phyloP scores from a whole-genome alignment of 2,329 filamentous ascomycete genomes.

The Elsinoe ampelina region DNA sequence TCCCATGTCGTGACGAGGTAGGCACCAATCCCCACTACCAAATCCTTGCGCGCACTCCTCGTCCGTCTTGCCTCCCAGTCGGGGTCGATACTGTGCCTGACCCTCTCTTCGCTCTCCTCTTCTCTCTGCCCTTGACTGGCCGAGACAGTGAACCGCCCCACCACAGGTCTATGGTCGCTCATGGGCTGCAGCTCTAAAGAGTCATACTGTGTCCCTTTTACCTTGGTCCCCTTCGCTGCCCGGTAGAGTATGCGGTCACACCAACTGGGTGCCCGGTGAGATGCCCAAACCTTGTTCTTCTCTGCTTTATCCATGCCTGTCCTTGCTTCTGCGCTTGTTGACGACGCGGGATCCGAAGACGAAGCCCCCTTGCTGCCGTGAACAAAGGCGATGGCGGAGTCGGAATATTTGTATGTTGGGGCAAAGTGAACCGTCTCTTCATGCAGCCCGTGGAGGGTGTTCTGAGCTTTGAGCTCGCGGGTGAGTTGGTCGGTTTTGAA shows the following conservation, averaged over 20 bases:
- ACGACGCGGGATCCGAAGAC: no score
- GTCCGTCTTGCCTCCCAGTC: slow-evolving; percentile 47
- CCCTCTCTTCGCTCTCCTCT: slow-evolving; percentile 21
- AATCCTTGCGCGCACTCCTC: slow-evolving; percentile 48
- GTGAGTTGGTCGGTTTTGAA: slow-evolving; percentile 70
- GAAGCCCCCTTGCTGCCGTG: slow-evolving; percentile 17
- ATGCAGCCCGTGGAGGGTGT: slow-evolving; percentile 66
- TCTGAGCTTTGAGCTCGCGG: slow-evolving; percentile 57
- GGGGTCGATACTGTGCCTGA: slow-evolving; percentile 41
- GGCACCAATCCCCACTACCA: slow-evolving; percentile 49
- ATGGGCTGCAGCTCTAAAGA: slow-evolving; percentile 69
- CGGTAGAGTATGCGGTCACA: slow-evolving; percentile 83
- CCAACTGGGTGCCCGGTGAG: slow-evolving; percentile 83
- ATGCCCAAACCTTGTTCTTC: slow-evolving; percentile 52
- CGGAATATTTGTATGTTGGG: slow-evolving; percentile 85
- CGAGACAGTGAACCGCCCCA: slow-evolving; percentile 59
- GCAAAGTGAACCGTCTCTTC: slow-evolving; percentile 72
- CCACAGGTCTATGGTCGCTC: slow-evolving; percentile 82
- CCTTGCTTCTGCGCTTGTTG: slow-evolving; percentile 1
- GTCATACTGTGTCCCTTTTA: slow-evolving; percentile 56
- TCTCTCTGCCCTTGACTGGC: slow-evolving; percentile 27
- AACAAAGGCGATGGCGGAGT: slow-evolving; percentile 28
- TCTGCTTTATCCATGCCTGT: slow-evolving; percentile 19
- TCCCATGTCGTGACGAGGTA: slow-evolving; percentile 44
- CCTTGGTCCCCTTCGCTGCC: slow-evolving; percentile 34